These are phyloP conservation scores for Chytridium lagenaria DNA, from an alignment of 371 early-diverging fungal species.

Conservation along the genomic window DNA sequence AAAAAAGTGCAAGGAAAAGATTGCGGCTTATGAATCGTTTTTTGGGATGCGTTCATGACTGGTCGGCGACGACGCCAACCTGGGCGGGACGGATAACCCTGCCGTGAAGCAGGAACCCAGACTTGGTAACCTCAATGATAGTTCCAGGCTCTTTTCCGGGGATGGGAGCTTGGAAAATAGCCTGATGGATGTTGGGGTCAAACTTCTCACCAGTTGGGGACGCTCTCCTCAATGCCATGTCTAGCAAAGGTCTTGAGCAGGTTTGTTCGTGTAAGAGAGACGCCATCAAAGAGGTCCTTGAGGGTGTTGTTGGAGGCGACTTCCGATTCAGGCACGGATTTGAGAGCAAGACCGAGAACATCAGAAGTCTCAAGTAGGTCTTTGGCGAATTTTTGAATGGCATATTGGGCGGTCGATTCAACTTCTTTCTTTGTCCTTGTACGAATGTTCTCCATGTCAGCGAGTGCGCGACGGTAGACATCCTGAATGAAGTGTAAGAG, in stretches of 20 bases:
- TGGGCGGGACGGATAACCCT: conserved; percentile 94
- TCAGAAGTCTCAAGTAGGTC: conserved; percentile 95
- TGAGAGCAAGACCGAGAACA: conserved; percentile 86
- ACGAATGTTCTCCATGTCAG: conserved; percentile 92
- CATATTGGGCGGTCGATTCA: conserved; percentile 77
- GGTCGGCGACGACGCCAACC: conserved; percentile 86
- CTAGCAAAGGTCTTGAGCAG: conserved; percentile 87
- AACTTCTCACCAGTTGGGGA: conserved; percentile 84
- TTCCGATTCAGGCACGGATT: conserved; percentile 74
- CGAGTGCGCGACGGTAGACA: conserved; percentile 80
- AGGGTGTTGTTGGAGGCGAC: conserved; percentile 59
- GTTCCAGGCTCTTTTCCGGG: conserved; percentile 88
- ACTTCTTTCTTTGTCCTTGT: conserved; percentile 88
- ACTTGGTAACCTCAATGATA: conserved; percentile 87
- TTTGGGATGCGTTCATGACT: conserved; percentile 11
- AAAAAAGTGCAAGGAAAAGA: too few species aligned
- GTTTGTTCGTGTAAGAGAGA: conserved; percentile 87
- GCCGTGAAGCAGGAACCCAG: conserved; percentile 89
- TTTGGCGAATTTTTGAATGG: conserved; percentile 96
- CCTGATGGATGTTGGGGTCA: conserved; percentile 93
- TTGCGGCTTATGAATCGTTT: too few species aligned
- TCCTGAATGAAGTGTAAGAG: conserved; percentile 40
- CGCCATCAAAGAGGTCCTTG: conserved; percentile 83
- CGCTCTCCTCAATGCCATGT: conserved; percentile 87
- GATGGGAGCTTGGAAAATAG: conserved; percentile 91